Evolutionary conservation across 441 rosid species (phyloP), one percentile per base, ranked within the genome.

Genomic region (Gossypium aridum): DNA sequence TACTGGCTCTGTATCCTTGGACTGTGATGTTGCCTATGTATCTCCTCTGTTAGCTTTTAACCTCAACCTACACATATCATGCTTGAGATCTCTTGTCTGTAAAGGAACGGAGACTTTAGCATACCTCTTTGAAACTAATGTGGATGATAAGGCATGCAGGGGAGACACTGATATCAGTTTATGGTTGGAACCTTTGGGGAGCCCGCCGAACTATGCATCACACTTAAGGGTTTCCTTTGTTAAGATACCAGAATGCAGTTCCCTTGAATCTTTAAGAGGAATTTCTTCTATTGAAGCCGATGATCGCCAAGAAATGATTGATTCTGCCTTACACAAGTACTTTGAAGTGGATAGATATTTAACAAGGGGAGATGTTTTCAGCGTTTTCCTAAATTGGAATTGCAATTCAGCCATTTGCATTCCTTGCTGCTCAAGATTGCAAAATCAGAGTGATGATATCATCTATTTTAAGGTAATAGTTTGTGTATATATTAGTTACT

Each of bases 231-330:
- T 83, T 86, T 91, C 98, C 51, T 93, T 93, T 76, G 84, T 93
- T 79, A 95, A 91, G 87, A 84, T 93, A 49, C 99, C 98, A 2
- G 97, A 95, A 75, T 95, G 98, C 81, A 94, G 98, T 77, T 77
- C 81, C 37, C 87, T 95, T 64, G 91, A 83, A 72, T 85, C 92
- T 51, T 70, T 95, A 79, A 88, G 67, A 82, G 86, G 88, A 59
- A 81, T 34, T 76, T 92, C 99, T 0, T 73, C 86, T 3, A 75
- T 86, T 81, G 97, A 95, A 84, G 88, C 86, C 28, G 96, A 95
- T 73, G 95, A 87, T 73, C 91, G 99, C 53, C 98, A 95, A 82
- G 87, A 83, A 47, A 81, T 89, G 75, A 93, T 93, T 78, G 99
- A 95, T 86, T 85, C 83, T 37, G 90, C 99, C 26, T 82, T 95